Evolutionary conservation across 2,329 filamentous ascomycete species (phyloP).

Genomic region (Cercospora brassicicola): DNA sequence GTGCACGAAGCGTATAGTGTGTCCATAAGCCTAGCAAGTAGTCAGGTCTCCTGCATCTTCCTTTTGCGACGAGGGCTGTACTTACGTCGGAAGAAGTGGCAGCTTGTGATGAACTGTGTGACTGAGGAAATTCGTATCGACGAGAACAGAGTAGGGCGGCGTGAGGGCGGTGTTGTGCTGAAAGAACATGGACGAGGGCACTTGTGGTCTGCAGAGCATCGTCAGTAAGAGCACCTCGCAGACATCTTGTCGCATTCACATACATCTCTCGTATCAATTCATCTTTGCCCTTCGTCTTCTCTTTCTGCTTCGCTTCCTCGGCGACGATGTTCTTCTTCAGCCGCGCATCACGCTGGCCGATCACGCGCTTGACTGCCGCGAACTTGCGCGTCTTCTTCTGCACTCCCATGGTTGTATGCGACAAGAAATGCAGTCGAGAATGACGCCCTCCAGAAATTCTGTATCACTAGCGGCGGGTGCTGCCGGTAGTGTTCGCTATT

Average conservation of each 20-base stretch:
- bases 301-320: constrained; percentile 58
- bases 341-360: constrained; percentile 76
- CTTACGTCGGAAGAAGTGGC: constrained; percentile 45
- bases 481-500: not conserved
- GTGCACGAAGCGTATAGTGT: constrained; percentile 87
- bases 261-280: constrained; percentile 74
- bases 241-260: constrained; percentile 16
- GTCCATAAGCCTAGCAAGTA: constrained; percentile 85
- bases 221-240: constrained; percentile 4
- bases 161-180: constrained; percentile 82
- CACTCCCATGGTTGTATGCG: constrained; percentile 66
- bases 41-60: not conserved
- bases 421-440: not conserved
- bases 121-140: constrained; percentile 88
- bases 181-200: constrained; percentile 70
- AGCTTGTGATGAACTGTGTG: constrained; percentile 91
- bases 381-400: constrained; percentile 93
- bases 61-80: not conserved
- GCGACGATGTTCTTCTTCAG: constrained; percentile 78
- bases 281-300: constrained; percentile 55
- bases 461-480: not conserved
- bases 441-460: constrained; percentile 4
- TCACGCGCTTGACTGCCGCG: constrained; percentile 76
- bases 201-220: constrained; percentile 36
- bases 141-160: constrained; percentile 76